Conservation (phyloP, 116 monocot genomes). For the Dioscorea cayenensis region DNA sequence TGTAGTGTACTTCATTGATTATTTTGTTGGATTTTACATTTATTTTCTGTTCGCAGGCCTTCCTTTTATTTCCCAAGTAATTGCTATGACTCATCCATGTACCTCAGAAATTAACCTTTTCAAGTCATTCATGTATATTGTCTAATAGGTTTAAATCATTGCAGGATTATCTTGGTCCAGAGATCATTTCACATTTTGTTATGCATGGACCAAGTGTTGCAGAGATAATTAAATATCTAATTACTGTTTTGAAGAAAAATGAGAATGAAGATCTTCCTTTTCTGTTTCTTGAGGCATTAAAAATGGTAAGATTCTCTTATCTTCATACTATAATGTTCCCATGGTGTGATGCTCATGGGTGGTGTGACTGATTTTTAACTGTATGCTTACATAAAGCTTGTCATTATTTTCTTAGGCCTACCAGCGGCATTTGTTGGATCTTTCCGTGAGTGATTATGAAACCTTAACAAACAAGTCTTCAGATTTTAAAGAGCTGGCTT, state of each 20-base stretch:
- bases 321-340: background rate
- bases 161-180: slow-evolving; percentile 89
- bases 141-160: slow-evolving; percentile 4
- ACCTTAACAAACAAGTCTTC: slow-evolving; percentile 43
- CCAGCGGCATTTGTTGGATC: slow-evolving; percentile 37
- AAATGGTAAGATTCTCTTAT: slow-evolving; percentile 48
- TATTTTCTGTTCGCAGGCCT: background rate
- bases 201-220: slow-evolving; percentile 71
- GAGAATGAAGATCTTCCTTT: slow-evolving; percentile 44
- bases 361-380: no score
- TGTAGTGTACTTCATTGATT: background rate
- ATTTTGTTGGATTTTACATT: background rate
- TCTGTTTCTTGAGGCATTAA: slow-evolving; percentile 81
- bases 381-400: background rate
- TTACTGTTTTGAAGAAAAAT: slow-evolving; percentile 76
- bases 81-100: background rate
- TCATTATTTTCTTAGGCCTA: slow-evolving; percentile 40
- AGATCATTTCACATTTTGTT: slow-evolving; percentile 87
- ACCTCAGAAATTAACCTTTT: background rate
- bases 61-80: background rate
- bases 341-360: no score
- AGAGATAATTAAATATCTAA: slow-evolving; percentile 86
- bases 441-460: slow-evolving; percentile 32
- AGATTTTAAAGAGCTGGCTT: slow-evolving; percentile 74
- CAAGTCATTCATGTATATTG: background rate